Conservation (phyloP, 2,329 filamentous ascomycete genomes). For the Xenoacremonium recifei region DNA sequence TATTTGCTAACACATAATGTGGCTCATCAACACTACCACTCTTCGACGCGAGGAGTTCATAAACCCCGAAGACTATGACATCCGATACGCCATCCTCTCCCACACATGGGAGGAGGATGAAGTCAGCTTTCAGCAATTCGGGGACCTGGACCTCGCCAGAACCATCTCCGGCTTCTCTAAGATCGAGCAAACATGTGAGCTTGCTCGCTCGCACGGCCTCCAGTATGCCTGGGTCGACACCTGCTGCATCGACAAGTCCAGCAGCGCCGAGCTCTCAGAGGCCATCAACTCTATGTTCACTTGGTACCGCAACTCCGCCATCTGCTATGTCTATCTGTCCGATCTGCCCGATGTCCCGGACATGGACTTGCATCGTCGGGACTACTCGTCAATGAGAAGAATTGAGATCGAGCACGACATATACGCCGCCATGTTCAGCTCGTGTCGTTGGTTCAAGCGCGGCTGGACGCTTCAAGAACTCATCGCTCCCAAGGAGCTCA, state of each 20-base stretch:
- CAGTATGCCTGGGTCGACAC: constrained; percentile 9
- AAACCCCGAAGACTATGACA: constrained; percentile 1
- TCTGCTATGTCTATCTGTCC: constrained; percentile 20
- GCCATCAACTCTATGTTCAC: constrained; percentile 14
- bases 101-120: constrained; percentile 29
- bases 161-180: constrained; percentile 3
- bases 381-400: too few species aligned
- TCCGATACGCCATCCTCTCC: constrained; percentile 28
- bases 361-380: neutral
- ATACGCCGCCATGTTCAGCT: too few species aligned
- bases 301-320: constrained; percentile 12
- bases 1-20: too few species aligned
- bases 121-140: constrained; percentile 14
- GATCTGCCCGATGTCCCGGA: constrained; percentile 7
- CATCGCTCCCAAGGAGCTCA: neutral
- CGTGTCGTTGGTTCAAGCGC: neutral
- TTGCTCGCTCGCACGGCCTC: constrained; percentile 4
- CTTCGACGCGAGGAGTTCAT: constrained; percentile 1
- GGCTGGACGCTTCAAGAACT: neutral
- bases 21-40: constrained; percentile 4
- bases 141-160: neutral
- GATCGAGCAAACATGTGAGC: constrained; percentile 5
- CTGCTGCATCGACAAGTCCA: constrained; percentile 14
- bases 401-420: too few species aligned
- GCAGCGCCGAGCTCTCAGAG: constrained; percentile 9